phyloP scores from a whole-genome alignment of 768 basidiomycete genomes.

The Rhodotorula kratochvilovae region DNA sequence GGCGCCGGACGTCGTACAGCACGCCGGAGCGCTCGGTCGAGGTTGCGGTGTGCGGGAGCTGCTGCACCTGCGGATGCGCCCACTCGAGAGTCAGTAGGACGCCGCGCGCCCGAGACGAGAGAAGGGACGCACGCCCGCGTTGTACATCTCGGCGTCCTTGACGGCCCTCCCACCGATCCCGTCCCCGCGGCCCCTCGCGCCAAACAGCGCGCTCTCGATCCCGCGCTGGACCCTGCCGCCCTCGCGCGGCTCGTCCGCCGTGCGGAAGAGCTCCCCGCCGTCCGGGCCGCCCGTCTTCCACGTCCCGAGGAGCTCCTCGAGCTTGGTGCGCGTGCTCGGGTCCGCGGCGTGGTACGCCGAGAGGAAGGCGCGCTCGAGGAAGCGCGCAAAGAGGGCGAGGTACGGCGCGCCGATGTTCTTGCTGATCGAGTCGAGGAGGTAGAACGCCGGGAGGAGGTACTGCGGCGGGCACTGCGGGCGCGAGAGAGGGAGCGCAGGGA shows the following conservation, averaged over 20 bases:
- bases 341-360: constrained; percentile 75
- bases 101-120: background rate
- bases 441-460: constrained; percentile 89
- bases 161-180: constrained; percentile 40
- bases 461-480: constrained; percentile 69
- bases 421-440: constrained; percentile 90
- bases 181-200: constrained; percentile 30
- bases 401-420: constrained; percentile 95
- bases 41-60: constrained; percentile 26
- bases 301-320: constrained; percentile 95
- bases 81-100: too few species aligned
- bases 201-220: constrained; percentile 61
- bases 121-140: constrained; percentile 35
- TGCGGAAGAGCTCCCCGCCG: constrained; percentile 78
- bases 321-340: constrained; percentile 58
- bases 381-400: constrained; percentile 72
- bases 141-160: constrained; percentile 62
- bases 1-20: constrained; percentile 35
- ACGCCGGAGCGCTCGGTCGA: constrained; percentile 39
- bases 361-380: constrained; percentile 78
- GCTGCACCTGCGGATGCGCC: constrained; percentile 22
- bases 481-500: background rate
- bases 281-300: constrained; percentile 84
- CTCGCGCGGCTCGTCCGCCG: constrained; percentile 39
- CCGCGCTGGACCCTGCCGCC: constrained; percentile 62